phyloP scores from a whole-genome alignment of 768 basidiomycete species.

The Mycena vitilis region DNA sequence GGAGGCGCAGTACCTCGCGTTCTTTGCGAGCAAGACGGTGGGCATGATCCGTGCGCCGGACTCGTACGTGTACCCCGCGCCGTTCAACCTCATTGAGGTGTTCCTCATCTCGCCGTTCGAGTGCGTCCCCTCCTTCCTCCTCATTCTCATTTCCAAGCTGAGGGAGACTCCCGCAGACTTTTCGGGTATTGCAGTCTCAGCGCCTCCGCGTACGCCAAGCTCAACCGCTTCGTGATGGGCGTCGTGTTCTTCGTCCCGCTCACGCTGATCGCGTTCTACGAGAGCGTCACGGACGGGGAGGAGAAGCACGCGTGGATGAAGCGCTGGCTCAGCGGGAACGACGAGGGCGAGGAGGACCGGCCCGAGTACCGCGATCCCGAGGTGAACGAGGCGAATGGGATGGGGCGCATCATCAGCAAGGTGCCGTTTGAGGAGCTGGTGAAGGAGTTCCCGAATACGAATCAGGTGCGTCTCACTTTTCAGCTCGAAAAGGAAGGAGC shows the following conservation, averaged over 20 bases:
- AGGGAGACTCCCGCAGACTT: no score
- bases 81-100: constrained; percentile 90
- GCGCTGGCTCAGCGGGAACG: constrained; percentile 71
- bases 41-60: constrained; percentile 90
- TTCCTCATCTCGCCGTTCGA: constrained; percentile 88
- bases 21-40: constrained; percentile 90
- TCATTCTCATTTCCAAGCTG: no score
- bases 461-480: constrained; percentile 60
- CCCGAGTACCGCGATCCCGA: constrained; percentile 69
- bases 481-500: not conserved
- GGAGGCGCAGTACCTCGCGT: constrained; percentile 90
- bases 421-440: constrained; percentile 77
- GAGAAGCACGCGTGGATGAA: constrained; percentile 69
- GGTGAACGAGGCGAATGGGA: constrained; percentile 64
- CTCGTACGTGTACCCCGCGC: constrained; percentile 89
- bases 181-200: constrained; percentile 59
- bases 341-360: constrained; percentile 69
- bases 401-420: constrained; percentile 74
- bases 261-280: constrained; percentile 77
- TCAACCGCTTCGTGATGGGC: constrained; percentile 85
- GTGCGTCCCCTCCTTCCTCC: constrained; percentile 59
- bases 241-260: constrained; percentile 87
- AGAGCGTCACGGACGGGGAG: constrained; percentile 61
- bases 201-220: constrained; percentile 64
- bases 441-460: constrained; percentile 78